Evolutionary conservation across 345 rosid species (phyloP).

Genomic region (Linum tenue): DNA sequence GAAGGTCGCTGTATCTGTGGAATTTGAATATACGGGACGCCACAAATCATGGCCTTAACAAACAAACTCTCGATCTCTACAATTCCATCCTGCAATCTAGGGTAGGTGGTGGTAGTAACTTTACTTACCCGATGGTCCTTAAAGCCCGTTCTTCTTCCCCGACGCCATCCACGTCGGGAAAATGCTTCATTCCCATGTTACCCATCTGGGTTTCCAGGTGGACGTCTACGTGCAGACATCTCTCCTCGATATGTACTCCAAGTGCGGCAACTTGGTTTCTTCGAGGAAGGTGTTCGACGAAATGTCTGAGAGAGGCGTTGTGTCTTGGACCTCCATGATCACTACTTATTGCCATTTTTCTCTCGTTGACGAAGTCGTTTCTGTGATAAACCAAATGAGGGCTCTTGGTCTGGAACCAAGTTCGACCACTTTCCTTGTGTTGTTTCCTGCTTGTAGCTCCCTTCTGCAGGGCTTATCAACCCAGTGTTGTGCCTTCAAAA

Average conservation of each 20-base stretch:
- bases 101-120: slow-evolving; percentile 18
- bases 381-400: slow-evolving; percentile 16
- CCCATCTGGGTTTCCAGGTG: slow-evolving; percentile 15
- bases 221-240: slow-evolving; percentile 17
- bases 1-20: slow-evolving; percentile 13
- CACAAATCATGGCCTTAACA: slow-evolving; percentile 8
- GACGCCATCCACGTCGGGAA: slow-evolving; percentile 12
- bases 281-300: slow-evolving; percentile 22
- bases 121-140: slow-evolving; percentile 19
- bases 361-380: slow-evolving; percentile 12
- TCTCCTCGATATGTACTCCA: slow-evolving; percentile 25
- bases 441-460: slow-evolving; percentile 13
- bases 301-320: slow-evolving; percentile 19
- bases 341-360: slow-evolving; percentile 19
- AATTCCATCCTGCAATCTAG: slow-evolving; percentile 12
- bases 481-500: slow-evolving; percentile 23
- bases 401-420: slow-evolving; percentile 19
- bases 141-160: slow-evolving; percentile 13
- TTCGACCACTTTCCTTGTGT: slow-evolving; percentile 19
- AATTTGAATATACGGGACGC: slow-evolving; percentile 22
- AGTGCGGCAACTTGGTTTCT: background rate
- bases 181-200: slow-evolving; percentile 11
- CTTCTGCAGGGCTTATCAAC: slow-evolving; percentile 20
- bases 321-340: slow-evolving; percentile 25
- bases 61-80: slow-evolving; percentile 8